These are phyloP conservation scores for Scolecobasidium constrictum DNA, from an alignment of 2,329 filamentous ascomycete species.

Conservation along the genomic window DNA sequence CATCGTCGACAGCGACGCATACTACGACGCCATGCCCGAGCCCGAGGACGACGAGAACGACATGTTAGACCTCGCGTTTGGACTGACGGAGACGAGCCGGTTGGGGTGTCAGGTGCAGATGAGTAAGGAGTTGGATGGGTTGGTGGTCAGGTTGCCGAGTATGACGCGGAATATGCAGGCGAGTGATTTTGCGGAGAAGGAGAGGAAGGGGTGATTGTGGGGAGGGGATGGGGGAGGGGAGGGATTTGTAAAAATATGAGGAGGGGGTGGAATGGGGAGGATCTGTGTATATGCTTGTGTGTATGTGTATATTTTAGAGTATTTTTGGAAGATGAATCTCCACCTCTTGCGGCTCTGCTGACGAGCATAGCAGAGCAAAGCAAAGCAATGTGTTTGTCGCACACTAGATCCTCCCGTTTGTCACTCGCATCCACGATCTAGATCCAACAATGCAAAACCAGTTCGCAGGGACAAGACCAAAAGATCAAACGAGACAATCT, in stretches of 20 bases:
- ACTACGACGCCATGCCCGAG: conserved; percentile 69
- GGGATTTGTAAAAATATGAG: not conserved
- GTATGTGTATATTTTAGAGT: not conserved
- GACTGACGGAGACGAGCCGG: conserved; percentile 72
- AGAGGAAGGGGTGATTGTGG: conserved; percentile 8
- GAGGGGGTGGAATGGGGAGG: too few relatives aligned
- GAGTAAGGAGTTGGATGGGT: conserved; percentile 77
- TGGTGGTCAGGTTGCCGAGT: conserved; percentile 73
- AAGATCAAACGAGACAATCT: too few relatives aligned
- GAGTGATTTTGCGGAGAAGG: conserved; percentile 61
- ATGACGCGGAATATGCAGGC: conserved; percentile 97
- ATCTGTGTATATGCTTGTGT: too few relatives aligned
- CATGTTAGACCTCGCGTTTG: conserved; percentile 85
- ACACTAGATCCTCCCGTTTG: too few relatives aligned
- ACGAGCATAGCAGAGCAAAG: too few relatives aligned
- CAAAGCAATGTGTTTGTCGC: too few relatives aligned
- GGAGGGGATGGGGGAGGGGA: not conserved
- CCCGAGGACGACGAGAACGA: conserved; percentile 76
- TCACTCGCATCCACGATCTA: too few relatives aligned
- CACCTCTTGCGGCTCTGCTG: conserved; percentile 6
- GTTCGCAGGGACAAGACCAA: too few relatives aligned
- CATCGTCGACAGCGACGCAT: conserved; percentile 62
- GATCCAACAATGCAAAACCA: too few relatives aligned
- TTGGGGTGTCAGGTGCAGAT: conserved; percentile 87
- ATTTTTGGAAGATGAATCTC: not conserved